Evolutionary conservation across 179 eudicot genomes (phyloP), one percentile per base, ranked within the genome.

Genomic region (Nepenthes alata): DNA sequence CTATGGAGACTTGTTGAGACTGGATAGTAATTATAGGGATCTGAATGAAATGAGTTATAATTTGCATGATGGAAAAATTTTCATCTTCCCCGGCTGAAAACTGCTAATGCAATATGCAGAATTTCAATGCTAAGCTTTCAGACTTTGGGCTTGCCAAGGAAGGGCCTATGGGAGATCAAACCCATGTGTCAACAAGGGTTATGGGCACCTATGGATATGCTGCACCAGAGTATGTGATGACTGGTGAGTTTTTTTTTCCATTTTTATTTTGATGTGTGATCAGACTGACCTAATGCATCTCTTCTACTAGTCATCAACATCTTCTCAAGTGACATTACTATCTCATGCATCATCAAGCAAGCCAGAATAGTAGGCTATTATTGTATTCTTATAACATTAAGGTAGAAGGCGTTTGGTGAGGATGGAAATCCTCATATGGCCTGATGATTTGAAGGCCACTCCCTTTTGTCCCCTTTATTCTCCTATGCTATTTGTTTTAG

Each of bases 171-270:
- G 98, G 96, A 62, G 98, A 87, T 69, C 93, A 93, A 71, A 93
- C 98, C 47, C 98, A 93, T 59, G 98, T 93, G 44, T 93, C 98
- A 13, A 89, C 98, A 8, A 88, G 98, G 59, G 96, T 93, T 51
- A 85, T 93, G 96, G 98, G 96, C 38, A 89, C 96, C 35, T 93
- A 89, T 44, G 98, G 98, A 4, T 93, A 93, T 72, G 96, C 98
- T 55, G 98, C 98, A 54, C 98, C 98, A 6, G 98, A 93, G 70
- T 93, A 93, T 74, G 74, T 89, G 34, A 86, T 93, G 98, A 93
- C 96, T 2, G 98, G 98, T 89, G 67, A 77, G 82, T 53, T 49
- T 65, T 69, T 14, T 60, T 8, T 51, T 51, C 5, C 13, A 51
- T 51, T 8, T 10, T 25, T 25, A 25, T 25, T 25, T 25, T 3